Base-by-base conservation (phyloP, 2,329 filamentous ascomycete genomes). In the Pezicula carpinea region DNA sequence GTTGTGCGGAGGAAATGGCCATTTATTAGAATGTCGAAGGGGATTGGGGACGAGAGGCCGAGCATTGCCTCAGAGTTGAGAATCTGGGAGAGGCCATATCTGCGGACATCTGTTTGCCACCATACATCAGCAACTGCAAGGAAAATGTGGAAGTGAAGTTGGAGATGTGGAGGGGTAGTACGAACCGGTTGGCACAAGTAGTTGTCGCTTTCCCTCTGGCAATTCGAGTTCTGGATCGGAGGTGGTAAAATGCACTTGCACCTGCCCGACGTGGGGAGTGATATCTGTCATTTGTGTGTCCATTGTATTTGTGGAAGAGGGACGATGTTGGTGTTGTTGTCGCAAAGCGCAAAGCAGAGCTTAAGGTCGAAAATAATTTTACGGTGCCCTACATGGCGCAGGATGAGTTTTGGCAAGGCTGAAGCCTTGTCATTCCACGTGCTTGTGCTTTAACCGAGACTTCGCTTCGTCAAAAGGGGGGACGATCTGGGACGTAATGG, bases 21-120 rank as follows among this genome's bases (percentile, higher is more conserved):
- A 67, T 96, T 93, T 69, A 95, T 85, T 58, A 99, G 79, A 72
- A 99, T 97, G 69, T 99, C 93, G 69, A 99, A 85, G 15, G 89
- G 89, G 39, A 91, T 77, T 11, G 87, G 82, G 10, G 72, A 70
- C 22, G 74, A 63, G 39, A 80, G 84, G 63, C 77, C 74, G 65
- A 87, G 81, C 77, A 87, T 84, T 29, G 80, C 80, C 71, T 83
- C 79, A 59, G 83, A 85, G 67, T 87, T 87, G 63, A 87, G 74
- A 51, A 87, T 81, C 49, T 82, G 76, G 15, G 82, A 86, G 45
- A 87, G 73, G 57, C 81, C 82, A 78, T 85, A 85, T 61, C 83
- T 78, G 63, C 82, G 80, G 58, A 86, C 80, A 56, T 84, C 82
- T 80, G 51, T 18, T 26, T 17, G n/a, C 33, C 42, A 33, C 38